These are phyloP conservation scores for Phytophthora multivora DNA, from an alignment of 352 stramenopile genomes.

Conservation along the genomic window DNA sequence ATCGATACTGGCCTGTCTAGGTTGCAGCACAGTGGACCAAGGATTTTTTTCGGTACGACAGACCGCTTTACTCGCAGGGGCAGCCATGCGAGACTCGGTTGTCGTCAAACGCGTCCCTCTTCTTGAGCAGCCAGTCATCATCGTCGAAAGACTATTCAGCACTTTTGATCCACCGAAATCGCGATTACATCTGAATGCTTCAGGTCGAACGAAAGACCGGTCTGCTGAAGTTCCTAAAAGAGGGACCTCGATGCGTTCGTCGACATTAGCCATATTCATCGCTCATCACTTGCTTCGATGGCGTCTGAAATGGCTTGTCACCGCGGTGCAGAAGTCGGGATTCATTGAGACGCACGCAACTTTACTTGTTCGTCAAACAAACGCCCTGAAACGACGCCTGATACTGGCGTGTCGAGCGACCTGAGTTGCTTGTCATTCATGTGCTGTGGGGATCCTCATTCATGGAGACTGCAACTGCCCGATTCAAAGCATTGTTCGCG, in stretches of 20 bases:
- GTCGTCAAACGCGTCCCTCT: slow-evolving; percentile 16
- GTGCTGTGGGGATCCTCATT: slow-evolving; percentile 4
- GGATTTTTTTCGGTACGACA: slow-evolving; percentile 12
- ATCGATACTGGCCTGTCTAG: slow-evolving; percentile 17
- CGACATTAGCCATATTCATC: neutral
- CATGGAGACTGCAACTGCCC: neutral
- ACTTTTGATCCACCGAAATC: slow-evolving; percentile 22
- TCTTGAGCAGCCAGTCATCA: slow-evolving; percentile 30
- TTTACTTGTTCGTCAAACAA: slow-evolving; percentile 5
- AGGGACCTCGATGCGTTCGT: slow-evolving; percentile 10
- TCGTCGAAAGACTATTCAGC: slow-evolving; percentile 1
- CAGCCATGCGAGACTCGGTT: slow-evolving; percentile 33
- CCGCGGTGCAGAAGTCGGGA: no score
- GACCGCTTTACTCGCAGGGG: neutral
- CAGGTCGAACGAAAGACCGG: slow-evolving; percentile 9
- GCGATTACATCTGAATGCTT: slow-evolving; percentile 9
- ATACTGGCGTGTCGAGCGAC: slow-evolving; percentile 23
- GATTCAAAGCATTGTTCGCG: neutral
- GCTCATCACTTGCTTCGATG: slow-evolving; percentile 5
- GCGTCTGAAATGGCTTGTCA: no score
- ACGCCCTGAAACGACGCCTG: slow-evolving; percentile 11
- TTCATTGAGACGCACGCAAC: neutral
- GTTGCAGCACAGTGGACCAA: slow-evolving; percentile 1
- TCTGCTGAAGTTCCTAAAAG: slow-evolving; percentile 10
- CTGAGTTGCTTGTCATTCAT: slow-evolving; percentile 6